Base-by-base conservation (phyloP, 2,329 filamentous ascomycete species). In the Colletotrichum sp. region DNA sequence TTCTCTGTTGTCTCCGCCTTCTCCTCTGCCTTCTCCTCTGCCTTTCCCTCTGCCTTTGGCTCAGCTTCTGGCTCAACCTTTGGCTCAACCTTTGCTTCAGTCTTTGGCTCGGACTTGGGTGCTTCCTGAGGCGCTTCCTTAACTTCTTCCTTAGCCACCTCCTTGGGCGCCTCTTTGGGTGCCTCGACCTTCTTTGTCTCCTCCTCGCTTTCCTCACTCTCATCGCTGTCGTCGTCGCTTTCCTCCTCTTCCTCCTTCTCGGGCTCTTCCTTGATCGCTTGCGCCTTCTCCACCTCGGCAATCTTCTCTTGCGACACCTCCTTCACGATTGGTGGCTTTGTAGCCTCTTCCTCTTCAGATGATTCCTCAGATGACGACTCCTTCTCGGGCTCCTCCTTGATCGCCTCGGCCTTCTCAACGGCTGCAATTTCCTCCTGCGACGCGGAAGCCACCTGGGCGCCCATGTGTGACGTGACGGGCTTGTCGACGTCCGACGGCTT, bases 341-440 rank as follows among this genome's bases (percentile, higher is more conserved):
- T 76, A 79, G 81, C 4, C 81, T 78, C 2, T 32, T 81, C 8
- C 79, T 80, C 13, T 79, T 78, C 8, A 81, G 79, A 10, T 0
- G 81, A 80, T 8, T 84, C 80, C 3, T 83, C 83, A 2, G 81
- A 81, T 10, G 83, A 81, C 6, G 82, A 81, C 70, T 86, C 84
- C 26, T 81, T 64, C 59, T 84, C 83, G 1, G 83, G 77, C 75
- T 83, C 86, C 81, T 89, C 86, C 66, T 84, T 81, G 26, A 86
- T 86, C 18, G 82, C 80, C 80, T 85, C 81, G 24, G 82, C 81
- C 77, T 83, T 84, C 79, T 88, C 86, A 13, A 85, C 78, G 12
- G 83, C 84, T 28, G 85, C 83, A 69, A 85, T 85, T 78, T 87
- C 83, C 65, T 84, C 85, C 12, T 82, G 68, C 15, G 83, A 83